Percentiles rank a stretch among this genome's conserved stretches.
Conservation (phyloP, 805 yeast species). For the Candida ortonii region DNA sequence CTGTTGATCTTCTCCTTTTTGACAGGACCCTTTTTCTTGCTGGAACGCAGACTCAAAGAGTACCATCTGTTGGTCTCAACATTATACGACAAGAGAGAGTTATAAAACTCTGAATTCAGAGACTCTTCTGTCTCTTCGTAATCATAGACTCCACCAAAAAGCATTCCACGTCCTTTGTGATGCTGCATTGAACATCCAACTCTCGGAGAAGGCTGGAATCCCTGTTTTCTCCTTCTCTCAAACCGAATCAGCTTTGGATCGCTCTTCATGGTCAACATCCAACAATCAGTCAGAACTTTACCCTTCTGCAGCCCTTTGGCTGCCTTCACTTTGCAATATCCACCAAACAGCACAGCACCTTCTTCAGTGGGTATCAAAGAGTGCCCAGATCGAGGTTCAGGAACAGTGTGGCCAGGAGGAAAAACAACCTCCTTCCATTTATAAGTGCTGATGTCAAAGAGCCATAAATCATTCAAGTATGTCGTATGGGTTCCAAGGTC, state of each 20-base stretch:
- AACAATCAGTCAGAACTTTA: slow-evolving; percentile 78
- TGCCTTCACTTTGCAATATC: slow-evolving; percentile 90
- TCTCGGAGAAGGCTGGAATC: slow-evolving; percentile 86
- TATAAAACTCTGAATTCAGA: slow-evolving; percentile 79
- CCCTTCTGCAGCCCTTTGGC: slow-evolving; percentile 88
- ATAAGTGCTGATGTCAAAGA: slow-evolving; percentile 82
- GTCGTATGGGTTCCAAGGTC: slow-evolving; percentile 84
- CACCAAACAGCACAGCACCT: slow-evolving; percentile 88
- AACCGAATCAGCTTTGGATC: slow-evolving; percentile 76
- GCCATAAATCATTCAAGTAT: slow-evolving; percentile 84
- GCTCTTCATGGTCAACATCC: slow-evolving; percentile 84
- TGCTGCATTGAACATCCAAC: slow-evolving; percentile 90
- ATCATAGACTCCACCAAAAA: slow-evolving; percentile 96
- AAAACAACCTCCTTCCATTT: slow-evolving; percentile 90
- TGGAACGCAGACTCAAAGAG: slow-evolving; percentile 59
- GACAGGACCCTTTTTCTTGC: slow-evolving; percentile 47
- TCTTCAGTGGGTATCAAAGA: slow-evolving; percentile 75
- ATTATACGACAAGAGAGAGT: slow-evolving; percentile 77
- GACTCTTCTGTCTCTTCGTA: slow-evolving; percentile 94
- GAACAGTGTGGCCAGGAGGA: slow-evolving; percentile 74
- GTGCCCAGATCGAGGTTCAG: slow-evolving; percentile 94
- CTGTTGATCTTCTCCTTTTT: slow-evolving; percentile 50
- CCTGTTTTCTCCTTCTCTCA: slow-evolving; percentile 88
- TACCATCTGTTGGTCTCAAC: slow-evolving; percentile 88
- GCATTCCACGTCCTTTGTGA: slow-evolving; percentile 87